A percentile compares a stretch with the other conserved stretches of the same genome.
Evolutionary conservation across 2,329 filamentous ascomycete species (phyloP).

Genomic region (Pseudogymnoascus sp.): DNA sequence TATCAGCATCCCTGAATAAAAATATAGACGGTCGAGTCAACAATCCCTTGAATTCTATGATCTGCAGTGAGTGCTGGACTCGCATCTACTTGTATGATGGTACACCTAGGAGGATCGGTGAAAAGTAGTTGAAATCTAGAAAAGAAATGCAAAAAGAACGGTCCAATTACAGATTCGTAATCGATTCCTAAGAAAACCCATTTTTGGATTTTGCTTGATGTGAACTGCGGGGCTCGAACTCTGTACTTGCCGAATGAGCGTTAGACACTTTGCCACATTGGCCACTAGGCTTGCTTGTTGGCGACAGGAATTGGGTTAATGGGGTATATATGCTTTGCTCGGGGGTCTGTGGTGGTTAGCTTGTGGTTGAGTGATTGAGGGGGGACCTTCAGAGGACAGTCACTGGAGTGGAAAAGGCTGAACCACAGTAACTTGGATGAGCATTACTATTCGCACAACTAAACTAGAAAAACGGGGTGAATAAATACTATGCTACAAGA

Average conservation of each 20-base stretch:
- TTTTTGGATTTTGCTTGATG: constrained; percentile 4
- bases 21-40: neutral
- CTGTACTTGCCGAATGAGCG: neutral
- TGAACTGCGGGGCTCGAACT: constrained; percentile 1
- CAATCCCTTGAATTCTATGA: neutral
- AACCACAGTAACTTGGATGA: neutral
- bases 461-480: neutral
- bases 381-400: neutral
- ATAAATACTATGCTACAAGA: constrained; percentile 5
- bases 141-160: neutral
- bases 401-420: neutral
- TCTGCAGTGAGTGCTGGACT: neutral
- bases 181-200: neutral
- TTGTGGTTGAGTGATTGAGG: neutral
- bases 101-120: neutral
- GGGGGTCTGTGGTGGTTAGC: neutral
- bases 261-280: neutral
- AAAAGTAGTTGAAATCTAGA: neutral
- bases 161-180: neutral
- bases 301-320: neutral
- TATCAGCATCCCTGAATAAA: neutral
- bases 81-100: neutral
- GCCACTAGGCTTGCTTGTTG: neutral
- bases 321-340: neutral
- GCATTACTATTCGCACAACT: constrained; percentile 1